Base-by-base conservation (phyloP, 1,284 basidiomycete species). In the Anthracocystis setariae region DNA sequence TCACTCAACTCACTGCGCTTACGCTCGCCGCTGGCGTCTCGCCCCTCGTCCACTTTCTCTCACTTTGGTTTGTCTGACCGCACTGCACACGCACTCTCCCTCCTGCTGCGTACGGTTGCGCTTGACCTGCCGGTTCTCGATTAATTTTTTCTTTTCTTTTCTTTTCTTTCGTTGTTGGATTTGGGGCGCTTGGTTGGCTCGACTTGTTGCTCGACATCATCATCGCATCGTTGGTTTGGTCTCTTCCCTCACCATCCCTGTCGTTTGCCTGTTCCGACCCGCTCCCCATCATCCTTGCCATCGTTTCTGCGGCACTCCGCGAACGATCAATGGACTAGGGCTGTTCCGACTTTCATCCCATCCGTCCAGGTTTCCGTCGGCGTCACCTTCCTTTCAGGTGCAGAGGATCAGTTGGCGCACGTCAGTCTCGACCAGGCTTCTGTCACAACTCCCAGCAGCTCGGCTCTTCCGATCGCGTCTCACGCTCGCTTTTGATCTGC, bases 241-340 rank as follows among this genome's bases (percentile, higher is more conserved):
- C 9, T 45, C 23, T 7, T 37, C 32, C 17, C 5, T n/a, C 18
- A 42, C 38, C 42, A 38, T 38, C 33, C 33, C 23, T 20, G 18
- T 4, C 40, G n/a, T 17, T 15, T 37, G 5, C 5, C 45, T n/a
- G 8, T 21, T 46, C 17, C 32, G n/a, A n/a, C n/a, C n/a, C n/a
- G n/a, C 45, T 9, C 8, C 32, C 25, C 45, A 7, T 20, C 25
- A n/a, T 33, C 18, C 45, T 33, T 46, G 18, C 5, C 29, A 46
- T 46, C 45, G 45, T 46, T 12, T 21, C 20, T 46, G 45, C 45
- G 45, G 45, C 44, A 29, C 23, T 27, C 43, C 43, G 43, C 43
- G 15, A 45, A 45, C 43, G 43, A 45, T 45, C 24, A 27, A 45
- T 9, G 43, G 43, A 45, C 8, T 18, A 45, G 43, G 43, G 43